Evolutionary conservation across 345 rosid genomes (phyloP).

Genomic region (Hypericum perforatum): DNA sequence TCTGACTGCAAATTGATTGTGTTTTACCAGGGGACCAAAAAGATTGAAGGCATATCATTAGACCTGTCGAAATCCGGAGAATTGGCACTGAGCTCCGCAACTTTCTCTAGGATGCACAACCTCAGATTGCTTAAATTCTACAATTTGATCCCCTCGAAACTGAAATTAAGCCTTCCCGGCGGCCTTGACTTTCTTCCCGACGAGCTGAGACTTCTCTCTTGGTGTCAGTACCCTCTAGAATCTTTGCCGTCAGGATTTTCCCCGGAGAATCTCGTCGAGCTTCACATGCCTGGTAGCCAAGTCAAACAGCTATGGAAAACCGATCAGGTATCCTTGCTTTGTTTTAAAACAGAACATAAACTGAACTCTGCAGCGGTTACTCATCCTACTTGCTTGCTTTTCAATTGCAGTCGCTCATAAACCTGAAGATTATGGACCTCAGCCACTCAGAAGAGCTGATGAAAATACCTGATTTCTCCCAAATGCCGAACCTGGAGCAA

Average conservation of each 20-base stretch:
- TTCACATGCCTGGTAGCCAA: neutral
- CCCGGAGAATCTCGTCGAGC: constrained; percentile 1
- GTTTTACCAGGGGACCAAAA: constrained; percentile 5
- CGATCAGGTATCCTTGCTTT: constrained; percentile 2
- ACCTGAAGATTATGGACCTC: neutral
- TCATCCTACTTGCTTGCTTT: neutral
- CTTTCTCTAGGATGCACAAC: constrained; percentile 8
- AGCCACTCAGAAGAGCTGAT: neutral
- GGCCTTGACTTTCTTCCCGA: neutral
- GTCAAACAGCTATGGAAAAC: constrained; percentile 8
- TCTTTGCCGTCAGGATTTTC: constrained; percentile 6
- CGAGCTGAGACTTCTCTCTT: constrained; percentile 5
- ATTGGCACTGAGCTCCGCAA: neutral
- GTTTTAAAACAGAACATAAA: too few relatives aligned
- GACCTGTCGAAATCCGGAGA: neutral
- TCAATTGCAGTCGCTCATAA: neutral
- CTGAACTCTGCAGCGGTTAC: neutral
- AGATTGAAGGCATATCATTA: constrained; percentile 8
- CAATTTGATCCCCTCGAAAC: neutral
- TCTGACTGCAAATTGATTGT: neutral
- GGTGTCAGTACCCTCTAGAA: constrained; percentile 7
- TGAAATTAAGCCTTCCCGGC: neutral
- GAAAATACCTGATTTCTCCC: neutral
- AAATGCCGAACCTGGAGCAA: neutral
- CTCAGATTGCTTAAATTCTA: constrained; percentile 6